These are phyloP conservation scores for Ogataea wickerhamii DNA, from an alignment of 805 yeast genomes.

Conservation along the genomic window DNA sequence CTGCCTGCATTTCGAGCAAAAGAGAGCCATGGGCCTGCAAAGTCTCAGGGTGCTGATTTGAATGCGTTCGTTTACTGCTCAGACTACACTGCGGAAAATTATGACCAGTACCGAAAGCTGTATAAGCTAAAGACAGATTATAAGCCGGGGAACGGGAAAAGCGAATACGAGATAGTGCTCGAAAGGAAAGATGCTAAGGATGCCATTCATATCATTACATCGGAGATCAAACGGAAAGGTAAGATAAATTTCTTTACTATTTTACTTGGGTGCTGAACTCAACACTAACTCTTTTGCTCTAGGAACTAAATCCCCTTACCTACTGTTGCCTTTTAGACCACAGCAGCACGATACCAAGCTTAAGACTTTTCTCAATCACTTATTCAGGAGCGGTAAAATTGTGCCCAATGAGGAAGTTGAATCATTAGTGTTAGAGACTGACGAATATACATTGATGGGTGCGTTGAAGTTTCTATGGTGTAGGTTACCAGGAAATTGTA, in stretches of 20 bases:
- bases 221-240: constrained; percentile 67
- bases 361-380: constrained; percentile 49
- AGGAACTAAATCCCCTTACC: constrained; percentile 59
- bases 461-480: constrained; percentile 85
- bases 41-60: constrained; percentile 12
- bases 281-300: not conserved
- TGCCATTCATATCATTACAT: constrained; percentile 66
- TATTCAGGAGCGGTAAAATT: constrained; percentile 55
- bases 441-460: constrained; percentile 68
- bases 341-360: constrained; percentile 60
- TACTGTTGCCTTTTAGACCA: constrained; percentile 76
- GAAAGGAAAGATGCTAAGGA: constrained; percentile 64
- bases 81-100: constrained; percentile 22
- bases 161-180: constrained; percentile 39
- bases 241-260: constrained; percentile 2
- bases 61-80: constrained; percentile 33
- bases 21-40: constrained; percentile 1
- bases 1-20: constrained; percentile 21
- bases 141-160: constrained; percentile 20
- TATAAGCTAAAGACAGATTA: constrained; percentile 30
- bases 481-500: constrained; percentile 71
- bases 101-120: constrained; percentile 25
- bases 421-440: constrained; percentile 46
- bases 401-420: constrained; percentile 39
- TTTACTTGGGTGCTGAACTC: not conserved